Base-by-base conservation (phyloP, 1,139 yeast species). In the Pichiaceae sp. region DNA sequence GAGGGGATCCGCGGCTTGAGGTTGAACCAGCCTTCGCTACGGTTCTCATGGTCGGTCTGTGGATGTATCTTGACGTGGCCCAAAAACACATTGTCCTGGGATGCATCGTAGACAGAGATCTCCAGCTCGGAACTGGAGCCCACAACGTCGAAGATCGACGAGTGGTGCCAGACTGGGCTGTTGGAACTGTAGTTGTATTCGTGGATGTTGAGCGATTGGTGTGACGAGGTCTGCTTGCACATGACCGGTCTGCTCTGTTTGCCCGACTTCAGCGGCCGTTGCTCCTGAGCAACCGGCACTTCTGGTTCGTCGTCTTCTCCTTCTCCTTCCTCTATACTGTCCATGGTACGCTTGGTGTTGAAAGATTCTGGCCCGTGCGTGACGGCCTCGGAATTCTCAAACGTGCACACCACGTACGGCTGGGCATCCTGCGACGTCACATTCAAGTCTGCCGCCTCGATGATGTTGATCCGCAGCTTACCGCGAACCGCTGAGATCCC, bases 351-450 rank as follows among this genome's bases (percentile, higher is more conserved):
- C 8, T 27, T 42, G 3, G 32, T 29, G 21, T 40, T 77, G 46
- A 68, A 68, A 23, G 80, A 71, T 44, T 76, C 82, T 3, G 93
- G 87, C 14, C 91, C 89, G 45, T 78, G 77, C 20, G 95, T 78
- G 42, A 89, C 87, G 48, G 80, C 84, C 62, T 89, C 97, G 1
- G 95, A 81, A 44, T 93, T 81, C 56, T 87, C 96, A 62, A 84
- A 89, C 2, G 95, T 84, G 58, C 95, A 85, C 25, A 89, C 96
- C 18, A 85, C 96, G 57, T 89, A 89, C 3, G 96, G 96, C 49
- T 76, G 80, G 7, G 86, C 70, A 45, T 59, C 59, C 11, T 70
- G 64, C 3, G 74, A 61, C 38, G 66, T 64, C 21, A 78, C 73
- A 32, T 70, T 63, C 43, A 87, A 66, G 47, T 76, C 79, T 41